A percentile compares a stretch with the other conserved stretches of the same genome.
phyloP scores from a whole-genome alignment of 2,329 filamentous ascomycete genomes.

The Apiospora rasikravindrae region DNA sequence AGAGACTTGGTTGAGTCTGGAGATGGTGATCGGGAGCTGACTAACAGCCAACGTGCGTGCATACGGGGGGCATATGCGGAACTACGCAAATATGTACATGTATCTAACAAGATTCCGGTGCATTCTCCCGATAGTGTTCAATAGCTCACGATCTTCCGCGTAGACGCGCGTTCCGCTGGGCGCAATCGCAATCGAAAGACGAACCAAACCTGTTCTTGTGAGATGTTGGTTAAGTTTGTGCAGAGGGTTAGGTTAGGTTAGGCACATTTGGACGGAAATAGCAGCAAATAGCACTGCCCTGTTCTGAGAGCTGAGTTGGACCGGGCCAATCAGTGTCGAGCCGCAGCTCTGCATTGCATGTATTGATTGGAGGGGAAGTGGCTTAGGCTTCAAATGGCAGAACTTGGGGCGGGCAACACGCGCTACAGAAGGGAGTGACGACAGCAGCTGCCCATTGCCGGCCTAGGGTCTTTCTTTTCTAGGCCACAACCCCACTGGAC shows the following conservation, averaged over 20 bases:
- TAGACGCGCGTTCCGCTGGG: not conserved
- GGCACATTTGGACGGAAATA: not conserved
- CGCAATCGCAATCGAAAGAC: not conserved
- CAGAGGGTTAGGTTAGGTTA: not conserved
- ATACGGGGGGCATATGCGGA: not conserved
- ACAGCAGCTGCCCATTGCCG: not conserved
- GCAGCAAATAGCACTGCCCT: not conserved
- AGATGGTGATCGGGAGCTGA: not conserved
- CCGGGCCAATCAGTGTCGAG: not conserved
- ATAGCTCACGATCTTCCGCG: not conserved
- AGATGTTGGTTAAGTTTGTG: not conserved
- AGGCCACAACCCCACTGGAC: not conserved
- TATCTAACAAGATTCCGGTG: not conserved
- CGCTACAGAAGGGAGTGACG: not conserved
- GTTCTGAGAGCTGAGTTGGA: not conserved
- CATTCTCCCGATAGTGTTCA: not conserved
- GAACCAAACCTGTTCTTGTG: not conserved
- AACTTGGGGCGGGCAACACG: not conserved
- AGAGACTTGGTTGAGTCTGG: not conserved
- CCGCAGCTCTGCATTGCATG: not conserved
- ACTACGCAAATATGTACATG: not conserved
- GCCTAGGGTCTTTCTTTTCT: no score
- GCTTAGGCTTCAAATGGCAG: conserved; percentile 6
- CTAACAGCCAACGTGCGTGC: not conserved
- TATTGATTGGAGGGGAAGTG: not conserved